Conservation (phyloP, 495 filamentous ascomycete genomes). For the Parmelia sp. region DNA sequence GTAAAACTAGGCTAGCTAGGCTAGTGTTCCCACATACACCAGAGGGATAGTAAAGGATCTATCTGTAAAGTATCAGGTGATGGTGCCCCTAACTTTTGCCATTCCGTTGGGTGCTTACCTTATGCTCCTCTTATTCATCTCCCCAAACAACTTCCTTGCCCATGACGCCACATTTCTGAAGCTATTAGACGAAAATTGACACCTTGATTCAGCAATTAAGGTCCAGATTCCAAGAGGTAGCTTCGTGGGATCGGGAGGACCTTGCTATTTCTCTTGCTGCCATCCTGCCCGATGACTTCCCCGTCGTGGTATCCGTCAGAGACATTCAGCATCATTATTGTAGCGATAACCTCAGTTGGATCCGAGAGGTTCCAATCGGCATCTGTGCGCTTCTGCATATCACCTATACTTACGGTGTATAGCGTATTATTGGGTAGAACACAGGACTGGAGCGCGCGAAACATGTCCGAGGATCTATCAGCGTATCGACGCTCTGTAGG, state of each 20-base stretch:
- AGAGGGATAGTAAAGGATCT: not conserved
- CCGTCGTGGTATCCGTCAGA: not conserved
- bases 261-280: not conserved
- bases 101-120: not conserved
- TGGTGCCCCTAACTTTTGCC: not conserved
- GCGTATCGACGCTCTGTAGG: not conserved
- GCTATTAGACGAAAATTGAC: not conserved
- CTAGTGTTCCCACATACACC: not conserved
- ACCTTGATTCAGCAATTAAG: not conserved
- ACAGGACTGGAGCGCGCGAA: slow-evolving; percentile 57
- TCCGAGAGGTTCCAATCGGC: slow-evolving; percentile 84
- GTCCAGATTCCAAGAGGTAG: not conserved
- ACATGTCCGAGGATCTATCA: slow-evolving; percentile 43
- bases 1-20: not conserved
- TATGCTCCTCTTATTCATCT: not conserved
- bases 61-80: not conserved
- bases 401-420: slow-evolving; percentile 83
- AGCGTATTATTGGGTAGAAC: slow-evolving; percentile 55
- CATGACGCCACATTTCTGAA: not conserved
- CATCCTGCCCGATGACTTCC: not conserved
- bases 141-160: not conserved
- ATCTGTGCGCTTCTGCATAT: slow-evolving; percentile 76
- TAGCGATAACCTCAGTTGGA: slow-evolving; percentile 76
- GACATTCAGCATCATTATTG: slow-evolving; percentile 59
- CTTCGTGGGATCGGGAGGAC: slow-evolving; percentile 2